phyloP scores from a whole-genome alignment of 108 stramenopile genomes.

The Cylindrotheca fusiformis region DNA sequence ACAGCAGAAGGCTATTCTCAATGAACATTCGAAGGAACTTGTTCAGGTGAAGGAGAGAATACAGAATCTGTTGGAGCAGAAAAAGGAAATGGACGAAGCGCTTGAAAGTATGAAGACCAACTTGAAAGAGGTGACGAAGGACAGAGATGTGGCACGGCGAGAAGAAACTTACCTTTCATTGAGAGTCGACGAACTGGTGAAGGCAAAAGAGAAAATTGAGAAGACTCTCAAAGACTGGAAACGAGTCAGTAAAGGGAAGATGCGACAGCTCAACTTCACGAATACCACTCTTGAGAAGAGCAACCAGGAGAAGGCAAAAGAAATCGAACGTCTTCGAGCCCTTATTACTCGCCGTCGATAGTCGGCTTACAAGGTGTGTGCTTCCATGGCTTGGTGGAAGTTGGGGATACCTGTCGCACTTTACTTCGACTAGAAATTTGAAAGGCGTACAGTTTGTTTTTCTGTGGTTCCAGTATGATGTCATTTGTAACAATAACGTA shows the following conservation, averaged over 20 bases:
- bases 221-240: background rate
- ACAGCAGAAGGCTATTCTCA: background rate
- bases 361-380: no score
- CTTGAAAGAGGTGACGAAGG: background rate
- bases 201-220: background rate
- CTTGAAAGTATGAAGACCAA: background rate
- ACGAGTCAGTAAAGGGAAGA: background rate
- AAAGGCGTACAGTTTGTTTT: no score
- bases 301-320: background rate
- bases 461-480: no score
- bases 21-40: background rate
- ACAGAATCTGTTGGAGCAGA: background rate
- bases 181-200: background rate
- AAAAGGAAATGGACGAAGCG: background rate
- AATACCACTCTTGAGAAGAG: background rate
- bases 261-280: background rate
- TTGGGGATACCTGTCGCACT: background rate
- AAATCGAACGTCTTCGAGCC: background rate
- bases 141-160: background rate
- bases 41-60: background rate
- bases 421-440: background rate
- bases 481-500: no score
- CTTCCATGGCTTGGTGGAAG: background rate
- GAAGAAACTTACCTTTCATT: background rate
- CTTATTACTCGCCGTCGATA: background rate